A percentile compares a stretch with the other conserved stretches of the same genome.
Evolutionary conservation across 306 rosid species (phyloP).

Genomic region (Luffa aegyptiaca): DNA sequence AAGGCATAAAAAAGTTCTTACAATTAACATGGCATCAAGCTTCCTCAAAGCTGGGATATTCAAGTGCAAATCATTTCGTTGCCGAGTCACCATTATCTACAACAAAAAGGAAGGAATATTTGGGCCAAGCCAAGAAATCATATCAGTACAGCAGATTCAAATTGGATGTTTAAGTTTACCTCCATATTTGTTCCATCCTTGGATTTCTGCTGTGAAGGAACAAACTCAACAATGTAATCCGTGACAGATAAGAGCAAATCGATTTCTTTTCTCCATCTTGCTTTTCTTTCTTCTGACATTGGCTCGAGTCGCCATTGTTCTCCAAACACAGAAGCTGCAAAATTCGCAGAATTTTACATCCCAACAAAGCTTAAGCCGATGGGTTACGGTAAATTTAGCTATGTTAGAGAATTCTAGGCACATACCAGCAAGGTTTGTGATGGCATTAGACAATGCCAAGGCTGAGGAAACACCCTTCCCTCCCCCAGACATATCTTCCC

Average conservation of each 20-base stretch:
- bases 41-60: constrained; percentile 85
- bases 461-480: constrained; percentile 97
- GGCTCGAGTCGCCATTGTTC: constrained; percentile 85
- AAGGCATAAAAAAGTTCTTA: constrained; percentile 25
- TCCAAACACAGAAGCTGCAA: constrained; percentile 86
- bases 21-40: constrained; percentile 85
- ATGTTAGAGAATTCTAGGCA: neutral
- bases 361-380: neutral
- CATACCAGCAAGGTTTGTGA: constrained; percentile 91
- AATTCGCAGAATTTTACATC: neutral
- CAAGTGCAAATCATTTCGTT: constrained; percentile 84
- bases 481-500: constrained; percentile 99
- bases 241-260: constrained; percentile 83
- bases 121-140: neutral
- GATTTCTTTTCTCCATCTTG: constrained; percentile 80
- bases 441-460: constrained; percentile 90
- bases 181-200: constrained; percentile 85
- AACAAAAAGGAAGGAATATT: neutral
- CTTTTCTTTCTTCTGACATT: constrained; percentile 62
- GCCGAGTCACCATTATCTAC: constrained; percentile 90
- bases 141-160: too few species aligned
- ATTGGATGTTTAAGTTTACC: constrained; percentile 19
- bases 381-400: too few species aligned
- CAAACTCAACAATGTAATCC: constrained; percentile 81
- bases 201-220: constrained; percentile 69